Evolutionary conservation across 768 basidiomycete species (phyloP).

Genomic region (Rickenella mellea): DNA sequence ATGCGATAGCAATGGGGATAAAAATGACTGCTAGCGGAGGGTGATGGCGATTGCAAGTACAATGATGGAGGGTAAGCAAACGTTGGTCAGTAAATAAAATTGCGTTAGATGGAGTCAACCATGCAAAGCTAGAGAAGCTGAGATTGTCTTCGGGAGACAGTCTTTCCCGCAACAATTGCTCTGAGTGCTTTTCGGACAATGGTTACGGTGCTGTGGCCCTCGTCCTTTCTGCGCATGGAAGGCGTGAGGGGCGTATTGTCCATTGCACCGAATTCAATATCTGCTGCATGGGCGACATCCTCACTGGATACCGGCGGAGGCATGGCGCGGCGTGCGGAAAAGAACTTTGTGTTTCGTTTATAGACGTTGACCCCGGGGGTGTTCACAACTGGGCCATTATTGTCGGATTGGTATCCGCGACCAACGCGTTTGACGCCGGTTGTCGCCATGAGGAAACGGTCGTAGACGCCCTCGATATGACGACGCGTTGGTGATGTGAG

Average conservation of each 20-base stretch:
- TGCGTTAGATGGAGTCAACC: no score
- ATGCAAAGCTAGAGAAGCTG: constrained; percentile 19
- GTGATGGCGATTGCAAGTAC: not conserved
- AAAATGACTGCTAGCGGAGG: not conserved
- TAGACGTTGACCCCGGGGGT: constrained; percentile 20
- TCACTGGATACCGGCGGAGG: constrained; percentile 67
- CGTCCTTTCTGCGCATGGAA: constrained; percentile 26
- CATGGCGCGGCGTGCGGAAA: constrained; percentile 46
- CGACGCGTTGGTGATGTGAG: constrained; percentile 42
- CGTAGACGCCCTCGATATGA: constrained; percentile 67
- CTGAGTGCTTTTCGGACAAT: constrained; percentile 66
- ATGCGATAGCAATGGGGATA: not conserved
- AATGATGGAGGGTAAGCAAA: not conserved
- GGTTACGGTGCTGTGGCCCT: constrained; percentile 38
- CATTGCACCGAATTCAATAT: constrained; percentile 61
- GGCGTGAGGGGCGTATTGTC: constrained; percentile 22
- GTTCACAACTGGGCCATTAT: constrained; percentile 32
- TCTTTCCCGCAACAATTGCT: constrained; percentile 63
- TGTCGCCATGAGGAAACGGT: constrained; percentile 76
- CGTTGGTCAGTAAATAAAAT: not conserved
- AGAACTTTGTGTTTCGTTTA: constrained; percentile 30
- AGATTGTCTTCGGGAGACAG: constrained; percentile 40
- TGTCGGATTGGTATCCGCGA: constrained; percentile 73
- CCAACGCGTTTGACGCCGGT: constrained; percentile 73
- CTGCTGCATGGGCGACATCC: constrained; percentile 37